Evolutionary conservation across 371 early-diverging fungal genomes (phyloP), one percentile per base, ranked within the genome.

Genomic region (Mortierella polycephala): DNA sequence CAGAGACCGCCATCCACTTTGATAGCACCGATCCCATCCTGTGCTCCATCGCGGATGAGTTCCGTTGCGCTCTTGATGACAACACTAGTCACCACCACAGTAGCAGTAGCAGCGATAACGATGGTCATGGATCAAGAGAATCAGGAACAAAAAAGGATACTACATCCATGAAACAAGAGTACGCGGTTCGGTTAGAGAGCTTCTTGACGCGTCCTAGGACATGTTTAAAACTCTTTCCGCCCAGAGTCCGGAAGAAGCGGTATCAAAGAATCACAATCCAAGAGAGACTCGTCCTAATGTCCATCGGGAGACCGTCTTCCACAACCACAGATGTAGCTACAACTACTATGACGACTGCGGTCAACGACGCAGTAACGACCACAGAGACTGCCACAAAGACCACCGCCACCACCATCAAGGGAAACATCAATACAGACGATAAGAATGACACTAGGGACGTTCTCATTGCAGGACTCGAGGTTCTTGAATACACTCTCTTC

Each of bases 381-480:
- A 30, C n/a, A 54, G 56, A 30, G 30, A 4, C 30, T 30, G 30
- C 30, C 30, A 30, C 30, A 4, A 30, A 30, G 30, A 30, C 30
- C 30, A 30, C 30, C 30, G 4, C 30, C 30, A 30, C 30, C 30
- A 30, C 30, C 30, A 30, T 4, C 4, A 30, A 14, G 63, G 50
- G 6, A 12, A 5, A 23, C 16, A 12, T 4, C 53, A 49, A 39
- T 46, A 57, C 21, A 21, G 44, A 59, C n/a, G 61, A 39, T 13
- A 14, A 39, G 40, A 30, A 20, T 20, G 40, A 41, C 16, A 40
- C 10, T 20, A 14, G n/a, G 12, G n/a, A 56, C 2, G 63, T 69
- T 5, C 64, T 79, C 2, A 53, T 73, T 0, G 80, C 80, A 6
- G 80, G 74, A 30, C 60, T 79, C 5, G 80, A 79, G 40, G 70